Evolutionary conservation across 2,329 filamentous ascomycete species (phyloP).

Genomic region (Phialophora tarda): DNA sequence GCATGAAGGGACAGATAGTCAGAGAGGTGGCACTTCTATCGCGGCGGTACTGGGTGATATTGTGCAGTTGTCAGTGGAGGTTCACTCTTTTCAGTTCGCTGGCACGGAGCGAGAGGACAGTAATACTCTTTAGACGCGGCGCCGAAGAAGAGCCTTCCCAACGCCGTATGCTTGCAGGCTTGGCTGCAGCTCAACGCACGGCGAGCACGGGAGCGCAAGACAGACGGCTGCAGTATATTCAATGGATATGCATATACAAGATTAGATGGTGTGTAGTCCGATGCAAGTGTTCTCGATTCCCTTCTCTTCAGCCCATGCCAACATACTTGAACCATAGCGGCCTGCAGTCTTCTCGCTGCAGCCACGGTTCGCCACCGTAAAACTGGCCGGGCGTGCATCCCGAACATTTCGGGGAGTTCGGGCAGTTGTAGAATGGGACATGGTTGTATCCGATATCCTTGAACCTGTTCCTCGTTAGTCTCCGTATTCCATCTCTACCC

Average conservation of each 20-base stretch:
- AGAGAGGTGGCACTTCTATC: not conserved
- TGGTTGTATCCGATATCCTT: conserved; percentile 98
- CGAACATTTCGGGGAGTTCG: conserved; percentile 91
- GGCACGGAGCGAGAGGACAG: not conserved
- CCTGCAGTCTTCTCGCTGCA: conserved; percentile 90
- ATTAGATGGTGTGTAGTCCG: not conserved
- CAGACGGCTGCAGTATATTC: not conserved
- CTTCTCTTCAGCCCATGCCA: conserved; percentile 68
- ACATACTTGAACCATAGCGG: conserved; percentile 97
- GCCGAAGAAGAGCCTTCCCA: not conserved
- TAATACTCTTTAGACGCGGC: not conserved
- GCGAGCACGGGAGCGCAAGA: not conserved
- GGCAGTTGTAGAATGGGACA: conserved; percentile 98
- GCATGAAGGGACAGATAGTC: not conserved
- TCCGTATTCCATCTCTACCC: not conserved
- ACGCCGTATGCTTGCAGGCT: not conserved
- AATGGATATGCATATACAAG: conserved; percentile 7
- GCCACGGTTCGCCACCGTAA: conserved; percentile 83
- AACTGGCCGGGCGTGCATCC: conserved; percentile 86
- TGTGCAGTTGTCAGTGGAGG: not conserved
- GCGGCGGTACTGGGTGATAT: not conserved
- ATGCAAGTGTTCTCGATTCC: not conserved
- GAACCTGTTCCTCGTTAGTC: conserved; percentile 69
- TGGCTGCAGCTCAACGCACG: not conserved
- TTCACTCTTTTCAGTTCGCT: not conserved